phyloP scores from a whole-genome alignment of 805 yeast species.

The Allodekkera sacchari region DNA sequence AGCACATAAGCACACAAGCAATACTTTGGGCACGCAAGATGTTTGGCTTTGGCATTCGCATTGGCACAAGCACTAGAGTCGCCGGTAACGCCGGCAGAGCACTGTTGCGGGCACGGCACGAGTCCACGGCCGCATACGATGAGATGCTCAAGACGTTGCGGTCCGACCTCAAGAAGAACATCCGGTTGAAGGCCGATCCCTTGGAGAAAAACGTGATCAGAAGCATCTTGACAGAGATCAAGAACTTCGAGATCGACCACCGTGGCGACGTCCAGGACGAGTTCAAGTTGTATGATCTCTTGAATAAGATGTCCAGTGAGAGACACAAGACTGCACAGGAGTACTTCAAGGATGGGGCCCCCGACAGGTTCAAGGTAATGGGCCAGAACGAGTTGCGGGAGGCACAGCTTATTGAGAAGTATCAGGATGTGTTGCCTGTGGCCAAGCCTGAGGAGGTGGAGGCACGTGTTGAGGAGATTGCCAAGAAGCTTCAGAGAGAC shows the following conservation, averaged over 20 bases:
- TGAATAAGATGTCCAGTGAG: constrained; percentile 31
- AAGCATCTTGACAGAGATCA: constrained; percentile 30
- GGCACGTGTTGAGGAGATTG: constrained; percentile 22
- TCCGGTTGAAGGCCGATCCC: constrained; percentile 26
- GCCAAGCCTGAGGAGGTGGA: constrained; percentile 28
- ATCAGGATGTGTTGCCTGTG: constrained; percentile 27
- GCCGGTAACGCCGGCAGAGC: too few species aligned
- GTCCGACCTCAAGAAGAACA: constrained; percentile 25
- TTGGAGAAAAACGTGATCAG: constrained; percentile 32
- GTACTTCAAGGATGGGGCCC: constrained; percentile 29
- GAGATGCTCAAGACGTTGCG: constrained; percentile 19
- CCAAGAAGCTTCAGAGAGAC: constrained; percentile 17
- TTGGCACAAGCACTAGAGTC: too few species aligned
- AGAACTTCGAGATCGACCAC: constrained; percentile 29
- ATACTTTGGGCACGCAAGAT: too few species aligned
- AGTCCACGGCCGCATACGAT: constrained; percentile 16
- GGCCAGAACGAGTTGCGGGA: constrained; percentile 32
- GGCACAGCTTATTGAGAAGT: constrained; percentile 26
- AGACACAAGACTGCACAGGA: constrained; percentile 30
- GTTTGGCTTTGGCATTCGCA: too few species aligned
- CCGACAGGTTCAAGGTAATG: constrained; percentile 32
- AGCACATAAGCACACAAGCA: too few species aligned
- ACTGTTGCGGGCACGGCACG: too few species aligned
- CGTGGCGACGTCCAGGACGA: constrained; percentile 22
- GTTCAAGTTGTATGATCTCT: constrained; percentile 24